Evolutionary conservation across 768 basidiomycete species (phyloP), one percentile per base, ranked within the genome.

Genomic region (Rhodotorula paludigena): DNA sequence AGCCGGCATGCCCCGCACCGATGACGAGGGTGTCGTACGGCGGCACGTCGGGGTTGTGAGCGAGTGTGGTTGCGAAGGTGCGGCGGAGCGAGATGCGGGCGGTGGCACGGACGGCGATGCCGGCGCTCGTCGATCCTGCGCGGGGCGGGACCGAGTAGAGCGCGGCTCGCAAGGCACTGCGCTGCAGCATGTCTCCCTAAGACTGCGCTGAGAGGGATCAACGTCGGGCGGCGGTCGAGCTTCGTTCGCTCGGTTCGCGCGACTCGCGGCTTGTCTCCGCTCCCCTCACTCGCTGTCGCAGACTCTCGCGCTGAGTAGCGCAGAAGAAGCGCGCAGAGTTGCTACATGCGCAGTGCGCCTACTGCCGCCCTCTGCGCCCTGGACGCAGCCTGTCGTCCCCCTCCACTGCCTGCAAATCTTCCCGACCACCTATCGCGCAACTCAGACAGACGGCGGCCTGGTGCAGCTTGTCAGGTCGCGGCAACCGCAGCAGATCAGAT

Each of bases 1-100:
- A 91, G 2, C 92, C 92, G 38, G 92, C 92, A 80, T 94, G 92
- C 7, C 92, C 92, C 7, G 88, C 92, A 35, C 92, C 92, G 72
- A 94, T 89, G 38, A 94, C 82, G 73, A 90, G 54, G 1, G 60
- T 63, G 35, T 71, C 69, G 60, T 62, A 70, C 11, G 59, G 36
- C 33, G 20, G 42, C 23, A 30, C 53, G 7, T 56, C 64, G 21
- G 23, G 14, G 28, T 49, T 36, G 12, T 4, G 15, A 2, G 25
- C 21, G 14, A 14, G 28, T 11, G 55, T 11, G 9, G 63, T 57
- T 2, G 68, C 63, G 44, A 70, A 25, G 1, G 42, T 6, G 42
- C 60, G 36, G 42, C 60, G 60, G 23, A 18, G 21, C 1, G 35
- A 12, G 33, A 25, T 0, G 52, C 8, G 5, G 33, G 11, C 2